Conservation (phyloP, 352 stramenopile species). For the Globisporangium abappressorium region DNA sequence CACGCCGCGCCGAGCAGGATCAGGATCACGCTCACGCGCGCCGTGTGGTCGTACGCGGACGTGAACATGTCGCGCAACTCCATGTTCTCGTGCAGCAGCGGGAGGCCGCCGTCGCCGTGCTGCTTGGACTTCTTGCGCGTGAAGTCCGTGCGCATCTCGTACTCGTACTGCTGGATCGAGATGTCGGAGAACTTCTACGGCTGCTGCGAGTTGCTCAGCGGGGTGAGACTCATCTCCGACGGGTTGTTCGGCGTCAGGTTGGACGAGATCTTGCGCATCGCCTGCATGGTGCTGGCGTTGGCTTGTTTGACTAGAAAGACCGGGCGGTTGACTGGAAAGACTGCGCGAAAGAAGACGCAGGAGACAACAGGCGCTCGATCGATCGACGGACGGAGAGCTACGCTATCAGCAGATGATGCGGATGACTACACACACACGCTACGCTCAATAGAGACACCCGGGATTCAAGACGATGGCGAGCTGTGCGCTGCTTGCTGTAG, state of each 20-base stretch:
- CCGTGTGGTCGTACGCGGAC: conserved; percentile 14
- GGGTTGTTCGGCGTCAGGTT: conserved; percentile 14
- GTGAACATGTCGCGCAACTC: conserved; percentile 20
- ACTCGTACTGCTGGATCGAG: conserved; percentile 17
- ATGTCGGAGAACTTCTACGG: conserved; percentile 16
- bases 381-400: too few relatives aligned
- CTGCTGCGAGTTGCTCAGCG: conserved; percentile 13
- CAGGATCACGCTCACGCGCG: conserved; percentile 19
- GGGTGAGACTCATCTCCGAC: conserved; percentile 18
- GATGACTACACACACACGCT: too few relatives aligned
- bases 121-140: conserved; percentile 20
- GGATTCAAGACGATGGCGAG: too few relatives aligned
- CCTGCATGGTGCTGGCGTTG: background rate
- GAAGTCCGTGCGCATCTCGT: conserved; percentile 21
- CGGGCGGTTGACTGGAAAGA: too few relatives aligned
- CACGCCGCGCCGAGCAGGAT: conserved; percentile 21
- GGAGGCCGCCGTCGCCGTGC: background rate
- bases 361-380: too few relatives aligned
- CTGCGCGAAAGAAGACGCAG: too few relatives aligned
- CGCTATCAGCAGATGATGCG: too few relatives aligned
- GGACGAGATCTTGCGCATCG: conserved; percentile 18
- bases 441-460: too few relatives aligned
- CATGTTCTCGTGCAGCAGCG: conserved; percentile 14
- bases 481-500: too few relatives aligned
- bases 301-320: too few relatives aligned